Evolutionary conservation across 2,329 filamentous ascomycete species (phyloP).

Genomic region (Clonostachys rhizophaga): DNA sequence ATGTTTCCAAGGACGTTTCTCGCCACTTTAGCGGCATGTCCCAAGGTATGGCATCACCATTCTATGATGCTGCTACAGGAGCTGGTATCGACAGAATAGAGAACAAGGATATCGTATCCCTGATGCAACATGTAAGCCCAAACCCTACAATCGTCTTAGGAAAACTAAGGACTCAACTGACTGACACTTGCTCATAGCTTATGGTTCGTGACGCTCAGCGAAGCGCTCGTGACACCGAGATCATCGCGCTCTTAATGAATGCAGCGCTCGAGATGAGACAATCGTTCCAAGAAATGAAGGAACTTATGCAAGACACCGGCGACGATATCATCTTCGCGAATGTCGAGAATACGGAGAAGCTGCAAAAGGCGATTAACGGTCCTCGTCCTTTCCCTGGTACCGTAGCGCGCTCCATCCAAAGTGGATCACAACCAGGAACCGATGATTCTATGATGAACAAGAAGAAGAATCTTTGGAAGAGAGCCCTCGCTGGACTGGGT

Average conservation of each 20-base stretch:
- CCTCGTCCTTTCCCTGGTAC: conserved; percentile 77
- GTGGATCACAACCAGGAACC: conserved; percentile 48
- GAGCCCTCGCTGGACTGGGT: conserved; percentile 87
- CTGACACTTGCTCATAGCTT: conserved; percentile 42
- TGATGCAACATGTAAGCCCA: conserved; percentile 85
- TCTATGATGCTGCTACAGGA: conserved; percentile 87
- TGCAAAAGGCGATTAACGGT: conserved; percentile 77
- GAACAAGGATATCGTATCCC: conserved; percentile 90
- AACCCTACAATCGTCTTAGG: background rate
- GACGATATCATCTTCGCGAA: conserved; percentile 85
- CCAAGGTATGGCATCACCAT: conserved; percentile 81
- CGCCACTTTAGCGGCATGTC: conserved; percentile 85
- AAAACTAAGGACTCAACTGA: conserved; percentile 13
- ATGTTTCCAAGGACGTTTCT: conserved; percentile 38
- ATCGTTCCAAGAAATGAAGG: conserved; percentile 93
- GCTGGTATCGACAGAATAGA: conserved; percentile 87
- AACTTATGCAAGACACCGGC: conserved; percentile 76
- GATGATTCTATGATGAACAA: conserved; percentile 61
- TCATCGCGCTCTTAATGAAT: conserved; percentile 87
- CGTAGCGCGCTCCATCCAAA: conserved; percentile 54
- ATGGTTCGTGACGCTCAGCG: conserved; percentile 96
- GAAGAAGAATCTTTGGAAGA: conserved; percentile 89
- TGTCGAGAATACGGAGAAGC: conserved; percentile 83
- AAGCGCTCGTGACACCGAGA: conserved; percentile 94
- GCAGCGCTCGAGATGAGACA: conserved; percentile 96